Conservation (phyloP, 2,329 filamentous ascomycete genomes). For the Arthrobotrys entomopaga region DNA sequence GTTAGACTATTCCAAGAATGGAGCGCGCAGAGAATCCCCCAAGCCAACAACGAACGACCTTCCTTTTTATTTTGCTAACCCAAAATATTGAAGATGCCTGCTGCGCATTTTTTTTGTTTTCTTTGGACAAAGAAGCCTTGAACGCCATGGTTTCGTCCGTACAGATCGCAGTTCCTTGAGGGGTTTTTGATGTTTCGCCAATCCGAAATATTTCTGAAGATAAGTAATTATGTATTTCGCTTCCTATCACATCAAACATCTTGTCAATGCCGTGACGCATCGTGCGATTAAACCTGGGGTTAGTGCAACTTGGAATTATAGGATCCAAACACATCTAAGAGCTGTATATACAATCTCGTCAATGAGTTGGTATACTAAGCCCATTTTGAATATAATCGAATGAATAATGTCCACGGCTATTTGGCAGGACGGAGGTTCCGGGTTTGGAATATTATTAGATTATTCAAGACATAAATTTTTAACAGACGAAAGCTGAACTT, state of each 20-base stretch:
- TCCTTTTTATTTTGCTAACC: conserved; percentile 5
- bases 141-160: conserved; percentile 10
- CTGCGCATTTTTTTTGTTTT: conserved; percentile 15
- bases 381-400: too few relatives aligned
- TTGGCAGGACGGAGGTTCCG: too few relatives aligned
- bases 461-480: too few relatives aligned
- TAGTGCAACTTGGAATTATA: background rate
- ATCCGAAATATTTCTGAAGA: background rate
- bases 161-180: conserved; percentile 15
- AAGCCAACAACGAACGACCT: background rate
- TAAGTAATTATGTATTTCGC: background rate
- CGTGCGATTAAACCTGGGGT: background rate
- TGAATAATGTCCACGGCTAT: too few relatives aligned
- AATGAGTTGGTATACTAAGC: background rate
- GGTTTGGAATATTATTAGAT: too few relatives aligned
- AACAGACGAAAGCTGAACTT: too few relatives aligned
- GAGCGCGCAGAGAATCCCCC: conserved; percentile 19
- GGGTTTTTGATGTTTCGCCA: conserved; percentile 12
- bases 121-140: background rate
- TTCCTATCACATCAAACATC: background rate
- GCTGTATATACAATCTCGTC: background rate
- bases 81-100: conserved; percentile 4
- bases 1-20: conserved; percentile 3
- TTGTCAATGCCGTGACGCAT: background rate
- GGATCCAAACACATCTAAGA: background rate